Conservation (phyloP, 2,329 filamentous ascomycete genomes). For the Tolypocladium sp. region DNA sequence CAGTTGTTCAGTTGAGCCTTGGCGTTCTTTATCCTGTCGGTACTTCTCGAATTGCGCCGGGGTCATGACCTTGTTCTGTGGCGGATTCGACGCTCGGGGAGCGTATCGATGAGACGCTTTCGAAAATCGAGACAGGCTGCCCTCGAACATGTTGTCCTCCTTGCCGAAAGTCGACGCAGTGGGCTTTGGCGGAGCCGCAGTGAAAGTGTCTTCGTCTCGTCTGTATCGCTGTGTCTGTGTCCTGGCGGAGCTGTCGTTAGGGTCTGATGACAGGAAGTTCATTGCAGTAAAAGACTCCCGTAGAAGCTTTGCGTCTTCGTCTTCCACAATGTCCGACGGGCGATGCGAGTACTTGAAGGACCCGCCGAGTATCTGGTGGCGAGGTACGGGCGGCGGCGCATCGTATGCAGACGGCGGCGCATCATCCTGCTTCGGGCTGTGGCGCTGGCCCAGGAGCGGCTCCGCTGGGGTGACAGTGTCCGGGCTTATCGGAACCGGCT, state of each 20-base stretch:
- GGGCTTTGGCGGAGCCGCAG: slow-evolving; percentile 18
- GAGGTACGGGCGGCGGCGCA: slow-evolving; percentile 21
- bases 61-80: slow-evolving; percentile 76
- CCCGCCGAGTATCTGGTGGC: slow-evolving; percentile 18
- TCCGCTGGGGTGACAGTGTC: slow-evolving; percentile 36
- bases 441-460: slow-evolving; percentile 37
- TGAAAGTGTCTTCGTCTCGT: slow-evolving; percentile 30
- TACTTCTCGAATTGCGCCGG: slow-evolving; percentile 80
- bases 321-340: slow-evolving; percentile 31
- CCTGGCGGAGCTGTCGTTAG: slow-evolving; percentile 9
- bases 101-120: slow-evolving; percentile 25
- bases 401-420: neutral
- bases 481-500: slow-evolving; percentile 38
- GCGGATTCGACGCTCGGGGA: slow-evolving; percentile 25
- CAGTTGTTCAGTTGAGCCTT: slow-evolving; percentile 32
- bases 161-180: slow-evolving; percentile 24
- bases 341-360: slow-evolving; percentile 21
- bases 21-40: slow-evolving; percentile 62
- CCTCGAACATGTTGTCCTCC: slow-evolving; percentile 49
- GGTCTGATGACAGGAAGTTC: slow-evolving; percentile 28
- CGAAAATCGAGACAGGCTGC: slow-evolving; percentile 27
- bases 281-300: slow-evolving; percentile 43
- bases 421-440: slow-evolving; percentile 38
- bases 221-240: slow-evolving; percentile 20
- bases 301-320: slow-evolving; percentile 44